Percentiles rank a stretch among this genome's conserved stretches.
Conservation (phyloP, 495 filamentous ascomycete species). For the Tetracladium setigerum region DNA sequence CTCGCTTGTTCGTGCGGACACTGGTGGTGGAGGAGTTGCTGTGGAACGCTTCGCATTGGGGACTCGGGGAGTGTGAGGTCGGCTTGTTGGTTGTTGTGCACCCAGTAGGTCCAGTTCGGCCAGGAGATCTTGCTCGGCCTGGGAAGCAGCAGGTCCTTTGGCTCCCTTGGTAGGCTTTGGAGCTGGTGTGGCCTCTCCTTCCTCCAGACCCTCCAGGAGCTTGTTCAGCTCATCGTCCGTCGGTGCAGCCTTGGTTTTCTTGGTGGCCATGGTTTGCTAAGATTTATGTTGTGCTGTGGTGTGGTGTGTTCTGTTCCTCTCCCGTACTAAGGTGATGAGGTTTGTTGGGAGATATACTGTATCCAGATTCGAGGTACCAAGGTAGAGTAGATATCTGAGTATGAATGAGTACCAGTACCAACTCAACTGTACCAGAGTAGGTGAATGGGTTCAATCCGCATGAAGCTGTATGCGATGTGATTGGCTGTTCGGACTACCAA, state of each 20-base stretch:
- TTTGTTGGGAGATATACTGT: background rate
- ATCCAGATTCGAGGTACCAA: background rate
- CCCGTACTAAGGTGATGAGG: background rate
- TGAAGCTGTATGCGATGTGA: background rate
- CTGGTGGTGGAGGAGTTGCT: constrained; percentile 44
- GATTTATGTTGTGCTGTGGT: background rate
- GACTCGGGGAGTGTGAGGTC: constrained; percentile 77
- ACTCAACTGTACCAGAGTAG: background rate
- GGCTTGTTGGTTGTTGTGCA: constrained; percentile 56
- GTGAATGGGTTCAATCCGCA: background rate
- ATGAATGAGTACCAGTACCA: background rate
- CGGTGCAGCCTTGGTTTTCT: constrained; percentile 38
- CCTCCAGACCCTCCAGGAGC: constrained; percentile 50
- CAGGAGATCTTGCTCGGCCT: constrained; percentile 54
- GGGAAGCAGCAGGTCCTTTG: constrained; percentile 36
- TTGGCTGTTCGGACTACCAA: background rate
- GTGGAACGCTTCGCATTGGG: constrained; percentile 49
- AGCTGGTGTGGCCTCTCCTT: constrained; percentile 54
- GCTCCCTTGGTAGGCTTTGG: constrained; percentile 32
- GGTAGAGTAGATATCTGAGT: background rate
- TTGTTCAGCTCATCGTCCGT: constrained; percentile 77
- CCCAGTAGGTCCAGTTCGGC: constrained; percentile 74
- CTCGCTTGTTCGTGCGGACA: constrained; percentile 44
- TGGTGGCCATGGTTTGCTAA: constrained; percentile 17
- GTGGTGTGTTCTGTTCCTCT: background rate